Percentiles rank a stretch among this genome's conserved stretches.
phyloP scores from a whole-genome alignment of 768 basidiomycete species.

The Pilatotrama ljubarskyi region DNA sequence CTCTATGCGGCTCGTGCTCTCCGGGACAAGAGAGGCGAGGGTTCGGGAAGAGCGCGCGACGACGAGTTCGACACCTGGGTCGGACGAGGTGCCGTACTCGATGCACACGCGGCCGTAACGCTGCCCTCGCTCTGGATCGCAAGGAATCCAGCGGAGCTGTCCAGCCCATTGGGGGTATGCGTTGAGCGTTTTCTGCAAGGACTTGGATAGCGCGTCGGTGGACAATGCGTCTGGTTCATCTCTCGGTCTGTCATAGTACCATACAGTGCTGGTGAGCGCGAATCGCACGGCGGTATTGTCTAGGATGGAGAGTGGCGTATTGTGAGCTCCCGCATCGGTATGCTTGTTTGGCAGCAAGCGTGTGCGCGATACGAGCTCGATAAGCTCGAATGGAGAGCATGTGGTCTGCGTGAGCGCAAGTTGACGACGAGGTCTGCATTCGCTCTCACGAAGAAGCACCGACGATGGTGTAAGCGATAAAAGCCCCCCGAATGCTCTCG shows the following conservation, averaged over 20 bases:
- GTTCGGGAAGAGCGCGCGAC: background rate
- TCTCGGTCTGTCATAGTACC: conserved; percentile 8
- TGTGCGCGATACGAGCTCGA: too few relatives aligned
- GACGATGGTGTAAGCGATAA: too few relatives aligned
- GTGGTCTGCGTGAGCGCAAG: too few relatives aligned
- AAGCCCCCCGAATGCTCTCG: too few relatives aligned
- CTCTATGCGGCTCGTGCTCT: background rate
- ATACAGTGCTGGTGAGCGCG: conserved; percentile 8
- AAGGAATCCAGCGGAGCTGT: conserved; percentile 15
- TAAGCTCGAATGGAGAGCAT: too few relatives aligned
- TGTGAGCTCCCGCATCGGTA: too few relatives aligned
- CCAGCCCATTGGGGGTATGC: conserved; percentile 15
- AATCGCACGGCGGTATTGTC: conserved; percentile 11
- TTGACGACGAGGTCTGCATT: too few relatives aligned
- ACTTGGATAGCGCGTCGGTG: background rate
- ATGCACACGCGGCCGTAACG: conserved; percentile 10
- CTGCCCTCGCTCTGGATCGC: background rate
- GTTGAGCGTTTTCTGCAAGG: background rate
- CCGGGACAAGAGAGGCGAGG: background rate
- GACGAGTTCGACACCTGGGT: conserved; percentile 16
- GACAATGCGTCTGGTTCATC: background rate
- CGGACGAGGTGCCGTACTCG: conserved; percentile 10
- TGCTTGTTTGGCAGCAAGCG: too few relatives aligned
- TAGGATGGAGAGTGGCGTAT: conserved; percentile 5
- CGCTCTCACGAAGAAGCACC: too few relatives aligned